Conservation (phyloP, 2,329 filamentous ascomycete species). For the Colletotrichum sp. region DNA sequence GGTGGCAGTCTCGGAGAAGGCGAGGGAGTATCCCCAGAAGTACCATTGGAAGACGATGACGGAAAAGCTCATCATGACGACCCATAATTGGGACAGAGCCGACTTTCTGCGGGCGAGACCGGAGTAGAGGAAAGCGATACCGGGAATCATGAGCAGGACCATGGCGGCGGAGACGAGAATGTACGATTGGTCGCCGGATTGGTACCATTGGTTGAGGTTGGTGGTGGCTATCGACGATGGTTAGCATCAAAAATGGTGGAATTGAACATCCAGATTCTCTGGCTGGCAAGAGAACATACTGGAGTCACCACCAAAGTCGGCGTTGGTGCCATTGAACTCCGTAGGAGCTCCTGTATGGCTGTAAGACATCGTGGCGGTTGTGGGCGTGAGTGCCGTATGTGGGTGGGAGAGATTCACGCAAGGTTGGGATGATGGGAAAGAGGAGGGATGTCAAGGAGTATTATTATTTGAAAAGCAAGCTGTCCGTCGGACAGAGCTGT, state of each 20-base stretch:
- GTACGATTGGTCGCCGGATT: slow-evolving; percentile 90
- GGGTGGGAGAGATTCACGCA: slow-evolving; percentile 13
- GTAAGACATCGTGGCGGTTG: slow-evolving; percentile 58
- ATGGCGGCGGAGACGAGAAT: slow-evolving; percentile 90
- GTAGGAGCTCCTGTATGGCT: slow-evolving; percentile 62
- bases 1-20: slow-evolving; percentile 81
- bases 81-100: slow-evolving; percentile 95
- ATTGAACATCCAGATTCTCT: neutral
- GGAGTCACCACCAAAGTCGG: slow-evolving; percentile 75
- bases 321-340: slow-evolving; percentile 68
- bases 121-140: slow-evolving; percentile 96
- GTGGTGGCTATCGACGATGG: slow-evolving; percentile 63
- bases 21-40: slow-evolving; percentile 97
- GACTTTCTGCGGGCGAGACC: slow-evolving; percentile 98
- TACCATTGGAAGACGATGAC: slow-evolving; percentile 99
- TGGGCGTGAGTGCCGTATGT: slow-evolving; percentile 3
- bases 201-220: slow-evolving; percentile 96
- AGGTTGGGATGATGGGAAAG: neutral
- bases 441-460: neutral
- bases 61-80: slow-evolving; percentile 91
- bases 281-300: slow-evolving; percentile 58
- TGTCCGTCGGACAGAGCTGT: slow-evolving; percentile 15
- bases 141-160: slow-evolving; percentile 96
- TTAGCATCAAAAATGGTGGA: neutral
- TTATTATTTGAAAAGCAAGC: slow-evolving; percentile 10